Percentiles rank a stretch among this genome's conserved stretches.
phyloP scores from a whole-genome alignment of 768 basidiomycete species.

The Lactifluus rugatus region DNA sequence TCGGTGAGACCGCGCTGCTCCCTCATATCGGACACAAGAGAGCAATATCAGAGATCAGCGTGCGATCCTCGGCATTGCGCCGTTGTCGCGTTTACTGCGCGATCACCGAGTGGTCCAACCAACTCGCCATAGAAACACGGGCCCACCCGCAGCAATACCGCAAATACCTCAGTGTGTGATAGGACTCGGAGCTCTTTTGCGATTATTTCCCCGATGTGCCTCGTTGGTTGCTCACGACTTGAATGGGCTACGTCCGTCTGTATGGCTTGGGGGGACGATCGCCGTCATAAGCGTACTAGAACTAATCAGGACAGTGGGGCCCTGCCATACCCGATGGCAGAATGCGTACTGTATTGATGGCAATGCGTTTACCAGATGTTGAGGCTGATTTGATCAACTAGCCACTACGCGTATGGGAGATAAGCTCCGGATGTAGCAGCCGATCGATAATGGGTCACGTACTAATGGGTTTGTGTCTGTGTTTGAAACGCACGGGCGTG shows the following conservation, averaged over 20 bases:
- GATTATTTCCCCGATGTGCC: constrained; percentile 3
- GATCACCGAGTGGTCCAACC: constrained; percentile 12
- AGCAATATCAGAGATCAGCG: constrained; percentile 7
- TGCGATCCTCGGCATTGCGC: constrained; percentile 13
- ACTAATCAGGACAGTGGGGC: constrained; percentile 4
- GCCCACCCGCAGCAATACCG: constrained; percentile 10
- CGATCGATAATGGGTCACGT: constrained; percentile 12
- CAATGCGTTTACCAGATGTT: constrained; percentile 11
- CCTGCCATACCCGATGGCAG: background rate
- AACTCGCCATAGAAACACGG: constrained; percentile 16
- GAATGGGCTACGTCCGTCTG: background rate
- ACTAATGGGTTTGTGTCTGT: background rate
- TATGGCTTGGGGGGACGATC: constrained; percentile 2
- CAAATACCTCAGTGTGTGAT: constrained; percentile 1
- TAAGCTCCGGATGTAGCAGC: background rate
- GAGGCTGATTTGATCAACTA: constrained; percentile 12
- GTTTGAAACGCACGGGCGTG: background rate
- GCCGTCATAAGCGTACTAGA: constrained; percentile 1
- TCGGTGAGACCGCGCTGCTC: constrained; percentile 2
- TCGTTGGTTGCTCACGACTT: constrained; percentile 7
- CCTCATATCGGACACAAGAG: constrained; percentile 4
- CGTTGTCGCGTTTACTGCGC: constrained; percentile 10
- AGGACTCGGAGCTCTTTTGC: background rate
- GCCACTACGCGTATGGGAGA: background rate
- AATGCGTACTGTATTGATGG: background rate